phyloP scores from a whole-genome alignment of 306 rosid species.

The Lablab purpureus region DNA sequence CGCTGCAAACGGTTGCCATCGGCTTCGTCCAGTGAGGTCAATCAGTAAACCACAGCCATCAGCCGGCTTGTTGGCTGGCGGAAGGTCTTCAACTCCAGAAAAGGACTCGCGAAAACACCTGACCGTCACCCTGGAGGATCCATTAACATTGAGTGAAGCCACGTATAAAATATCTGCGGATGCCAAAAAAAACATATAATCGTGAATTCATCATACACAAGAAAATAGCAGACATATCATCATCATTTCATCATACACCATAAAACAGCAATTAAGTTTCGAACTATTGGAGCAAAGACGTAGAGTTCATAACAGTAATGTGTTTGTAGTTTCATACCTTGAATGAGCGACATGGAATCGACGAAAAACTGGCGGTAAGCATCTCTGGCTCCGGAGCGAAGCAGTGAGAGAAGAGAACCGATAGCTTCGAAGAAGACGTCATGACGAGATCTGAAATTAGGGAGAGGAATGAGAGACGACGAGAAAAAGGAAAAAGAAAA shows the following conservation, averaged over 20 bases:
- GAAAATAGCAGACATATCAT: conserved; percentile 1
- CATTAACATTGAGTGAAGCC: conserved; percentile 55
- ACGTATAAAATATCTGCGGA: conserved; percentile 68
- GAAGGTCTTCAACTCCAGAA: conserved; percentile 69
- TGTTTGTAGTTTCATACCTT: conserved; percentile 56
- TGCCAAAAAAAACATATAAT: conserved; percentile 37
- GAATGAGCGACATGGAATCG: conserved; percentile 72
- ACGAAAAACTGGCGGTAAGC: conserved; percentile 72
- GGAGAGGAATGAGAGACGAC: background rate
- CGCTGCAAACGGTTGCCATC: conserved; percentile 86
- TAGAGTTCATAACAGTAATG: background rate
- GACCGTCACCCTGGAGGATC: conserved; percentile 56
- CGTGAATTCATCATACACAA: background rate
- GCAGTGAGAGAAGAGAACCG: conserved; percentile 76
- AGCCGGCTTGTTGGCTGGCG: conserved; percentile 57
- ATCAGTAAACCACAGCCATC: conserved; percentile 77
- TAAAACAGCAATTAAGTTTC: background rate
- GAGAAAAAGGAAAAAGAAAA: background rate
- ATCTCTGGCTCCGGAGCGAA: conserved; percentile 78
- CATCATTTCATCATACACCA: background rate
- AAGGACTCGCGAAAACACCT: conserved; percentile 74
- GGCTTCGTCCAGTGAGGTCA: conserved; percentile 60
- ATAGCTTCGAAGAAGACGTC: conserved; percentile 75
- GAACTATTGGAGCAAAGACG: background rate
- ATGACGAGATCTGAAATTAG: conserved; percentile 67